These are phyloP conservation scores for Apiospora marii DNA, from an alignment of 2,329 filamentous ascomycete species.

Conservation along the genomic window DNA sequence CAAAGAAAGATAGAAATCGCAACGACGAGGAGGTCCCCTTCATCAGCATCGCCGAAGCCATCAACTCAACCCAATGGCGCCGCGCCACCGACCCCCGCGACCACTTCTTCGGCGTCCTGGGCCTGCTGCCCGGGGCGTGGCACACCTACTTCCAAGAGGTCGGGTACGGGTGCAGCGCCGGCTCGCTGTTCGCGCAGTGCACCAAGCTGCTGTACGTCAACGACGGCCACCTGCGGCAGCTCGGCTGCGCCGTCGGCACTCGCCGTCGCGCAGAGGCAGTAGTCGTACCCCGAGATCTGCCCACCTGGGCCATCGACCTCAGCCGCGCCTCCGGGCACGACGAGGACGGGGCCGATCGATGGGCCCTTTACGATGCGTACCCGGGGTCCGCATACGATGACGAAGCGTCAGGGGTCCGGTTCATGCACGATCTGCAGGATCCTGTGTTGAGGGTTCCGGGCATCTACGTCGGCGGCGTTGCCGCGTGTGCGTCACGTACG, in stretches of 20 bases:
- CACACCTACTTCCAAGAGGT: background rate
- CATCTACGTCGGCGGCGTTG: background rate
- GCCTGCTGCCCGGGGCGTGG: background rate
- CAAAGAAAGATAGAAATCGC: background rate
- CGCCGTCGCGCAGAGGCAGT: background rate
- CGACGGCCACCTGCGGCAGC: background rate
- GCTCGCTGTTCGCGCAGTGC: background rate
- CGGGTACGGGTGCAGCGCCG: conserved; percentile 7
- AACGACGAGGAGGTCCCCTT: background rate
- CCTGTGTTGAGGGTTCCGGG: background rate
- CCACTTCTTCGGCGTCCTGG: conserved; percentile 19
- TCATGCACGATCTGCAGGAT: conserved; percentile 17
- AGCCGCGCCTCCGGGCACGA: background rate
- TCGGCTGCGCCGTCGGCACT: background rate
- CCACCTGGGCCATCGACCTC: conserved; percentile 18
- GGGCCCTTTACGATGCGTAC: conserved; percentile 11
- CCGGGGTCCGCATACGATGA: background rate
- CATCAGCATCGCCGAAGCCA: conserved; percentile 18
- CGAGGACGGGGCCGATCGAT: conserved; percentile 5
- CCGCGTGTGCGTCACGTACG: background rate
- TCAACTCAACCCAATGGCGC: conserved; percentile 13
- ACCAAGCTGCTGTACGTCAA: conserved; percentile 16
- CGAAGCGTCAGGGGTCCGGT: background rate
- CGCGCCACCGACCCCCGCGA: conserved; percentile 11
- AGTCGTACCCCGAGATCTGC: background rate